Evolutionary conservation across 257 asterid genomes (phyloP), one percentile per base, ranked within the genome.

Genomic region (Capsicum chinense): DNA sequence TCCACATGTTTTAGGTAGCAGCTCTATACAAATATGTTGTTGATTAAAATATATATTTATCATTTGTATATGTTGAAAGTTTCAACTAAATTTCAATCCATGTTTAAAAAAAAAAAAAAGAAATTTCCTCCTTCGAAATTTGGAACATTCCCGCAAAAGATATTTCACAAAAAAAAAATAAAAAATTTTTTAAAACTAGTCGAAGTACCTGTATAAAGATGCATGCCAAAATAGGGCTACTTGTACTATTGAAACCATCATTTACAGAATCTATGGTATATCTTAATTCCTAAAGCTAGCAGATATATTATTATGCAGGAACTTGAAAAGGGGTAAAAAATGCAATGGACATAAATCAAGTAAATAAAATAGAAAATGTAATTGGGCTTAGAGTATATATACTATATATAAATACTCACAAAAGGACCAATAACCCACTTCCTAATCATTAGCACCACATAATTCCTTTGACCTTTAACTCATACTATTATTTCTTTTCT

Each of bases 391-490:
- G 80, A 73, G 81, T 26, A 60, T 44, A 13, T 74, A 50, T 50
- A 76, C 8, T 13, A 76, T 7, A 76, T 7, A 52, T 26, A 12
- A 50, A 76, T 52, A 76, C 1, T 3, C 3, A 21, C 39, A 13
- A 42, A 50, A 52, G 26, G 42, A 13, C 81, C 81, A 26, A 26
- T 52, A 76, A 54, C 26, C 63, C 81, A 76, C 26, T 76, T 26
- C 81, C 63, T 76, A 76, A 76, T 76, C 81, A 76, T 76, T 76
- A 76, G 48, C 11, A 76, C 48, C 81, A 14, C 63, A 76, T 76
- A 26, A 26, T 26, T 52, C 60, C 5, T 74, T 74, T 74, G 47
- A 74, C 62, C 13, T 50, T 52, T 74, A 19, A 68, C 50, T 67
- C 12, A 14, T 67, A 5, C 10, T 56, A 56, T 14, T 8, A 7